A percentile compares a stretch with the other conserved stretches of the same genome.
Evolutionary conservation across 495 filamentous ascomycete genomes (phyloP).

Genomic region (Neurospora sp.): DNA sequence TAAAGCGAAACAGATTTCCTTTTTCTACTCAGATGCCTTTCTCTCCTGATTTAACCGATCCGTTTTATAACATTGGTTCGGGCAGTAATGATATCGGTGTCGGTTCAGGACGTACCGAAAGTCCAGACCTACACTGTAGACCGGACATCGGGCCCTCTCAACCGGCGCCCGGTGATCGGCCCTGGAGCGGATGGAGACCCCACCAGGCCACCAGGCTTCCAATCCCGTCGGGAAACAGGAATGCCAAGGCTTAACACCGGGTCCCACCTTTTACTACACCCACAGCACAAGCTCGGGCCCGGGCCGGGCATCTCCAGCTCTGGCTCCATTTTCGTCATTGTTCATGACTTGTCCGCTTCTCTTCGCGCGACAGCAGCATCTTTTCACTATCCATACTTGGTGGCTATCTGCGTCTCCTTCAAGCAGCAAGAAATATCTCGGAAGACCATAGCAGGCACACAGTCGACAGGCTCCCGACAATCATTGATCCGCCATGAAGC

Average conservation of each 20-base stretch:
- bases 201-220: neutral
- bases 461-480: neutral
- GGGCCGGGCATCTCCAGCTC: neutral
- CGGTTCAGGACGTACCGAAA: neutral
- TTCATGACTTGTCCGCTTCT: neutral
- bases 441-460: neutral
- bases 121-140: neutral
- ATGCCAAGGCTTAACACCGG: neutral
- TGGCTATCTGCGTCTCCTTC: neutral
- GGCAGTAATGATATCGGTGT: neutral
- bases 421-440: neutral
- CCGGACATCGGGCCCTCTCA: neutral
- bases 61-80: neutral
- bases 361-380: neutral
- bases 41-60: neutral
- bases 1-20: neutral
- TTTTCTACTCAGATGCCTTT: neutral
- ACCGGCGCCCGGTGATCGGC: neutral
- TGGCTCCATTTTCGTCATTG: neutral
- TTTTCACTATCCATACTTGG: neutral
- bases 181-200: neutral
- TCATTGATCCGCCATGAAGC: neutral
- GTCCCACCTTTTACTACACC: neutral
- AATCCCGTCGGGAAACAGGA: neutral
- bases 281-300: neutral